Evolutionary conservation across 164 flowering plant genomes (phyloP).

Genomic region (Saururus chinensis): DNA sequence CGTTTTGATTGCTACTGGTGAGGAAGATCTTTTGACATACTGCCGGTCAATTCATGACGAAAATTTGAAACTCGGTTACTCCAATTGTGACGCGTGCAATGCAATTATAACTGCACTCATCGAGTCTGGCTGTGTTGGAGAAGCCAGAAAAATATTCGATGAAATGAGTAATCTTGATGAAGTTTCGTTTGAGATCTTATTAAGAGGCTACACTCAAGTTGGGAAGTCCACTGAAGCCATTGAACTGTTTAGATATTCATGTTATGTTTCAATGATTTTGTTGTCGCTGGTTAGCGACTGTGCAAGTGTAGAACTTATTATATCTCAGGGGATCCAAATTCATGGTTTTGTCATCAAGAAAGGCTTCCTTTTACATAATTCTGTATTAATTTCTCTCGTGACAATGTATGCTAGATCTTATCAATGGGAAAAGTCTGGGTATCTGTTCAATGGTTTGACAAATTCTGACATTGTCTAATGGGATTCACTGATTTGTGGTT

Average conservation of each 20-base stretch:
- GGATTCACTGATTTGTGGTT: constrained; percentile 21
- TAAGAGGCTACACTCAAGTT: constrained; percentile 11
- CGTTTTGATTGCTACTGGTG: constrained; percentile 9
- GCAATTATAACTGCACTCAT: constrained; percentile 17
- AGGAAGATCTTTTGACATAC: constrained; percentile 5
- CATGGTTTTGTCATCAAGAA: constrained; percentile 15
- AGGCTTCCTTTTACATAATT: constrained; percentile 13
- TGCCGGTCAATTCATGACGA: constrained; percentile 16
- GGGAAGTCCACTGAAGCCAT: constrained; percentile 9
- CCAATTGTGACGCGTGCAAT: constrained; percentile 12
- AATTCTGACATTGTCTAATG: constrained; percentile 18
- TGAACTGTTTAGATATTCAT: constrained; percentile 12
- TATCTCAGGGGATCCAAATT: constrained; percentile 13
- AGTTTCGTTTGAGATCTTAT: constrained; percentile 17
- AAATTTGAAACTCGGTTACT: constrained; percentile 16
- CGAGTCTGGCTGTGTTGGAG: constrained; percentile 8
- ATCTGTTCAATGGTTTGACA: constrained; percentile 9
- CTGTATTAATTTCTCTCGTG: constrained; percentile 19
- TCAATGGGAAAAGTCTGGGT: constrained; percentile 10
- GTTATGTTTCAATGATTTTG: constrained; percentile 8
- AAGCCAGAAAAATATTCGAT: constrained; percentile 11
- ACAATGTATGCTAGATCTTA: constrained; percentile 17
- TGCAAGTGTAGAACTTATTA: constrained; percentile 1
- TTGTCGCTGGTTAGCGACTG: constrained; percentile 17
- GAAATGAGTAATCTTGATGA: constrained; percentile 12